A percentile compares a stretch with the other conserved stretches of the same genome.
These are phyloP conservation scores for Apiospora kogelbergensis DNA, from an alignment of 2,329 filamentous ascomycete genomes.

Conservation along the genomic window DNA sequence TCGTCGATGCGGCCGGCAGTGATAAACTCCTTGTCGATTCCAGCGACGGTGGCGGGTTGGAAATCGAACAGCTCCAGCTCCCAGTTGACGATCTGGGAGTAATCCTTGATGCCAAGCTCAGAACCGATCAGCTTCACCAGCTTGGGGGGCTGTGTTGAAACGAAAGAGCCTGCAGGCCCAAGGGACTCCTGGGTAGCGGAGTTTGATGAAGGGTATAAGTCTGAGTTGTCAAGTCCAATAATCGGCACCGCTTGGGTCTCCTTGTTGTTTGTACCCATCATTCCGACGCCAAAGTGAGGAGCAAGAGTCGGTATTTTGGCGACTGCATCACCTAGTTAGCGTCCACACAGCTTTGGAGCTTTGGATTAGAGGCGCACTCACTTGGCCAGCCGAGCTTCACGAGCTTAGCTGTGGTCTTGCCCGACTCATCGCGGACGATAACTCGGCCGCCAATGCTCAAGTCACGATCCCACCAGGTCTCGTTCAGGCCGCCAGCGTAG, in stretches of 20 bases:
- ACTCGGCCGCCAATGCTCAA: constrained; percentile 88
- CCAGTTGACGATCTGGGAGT: constrained; percentile 85
- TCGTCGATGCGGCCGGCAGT: constrained; percentile 95
- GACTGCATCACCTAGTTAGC: constrained; percentile 42
- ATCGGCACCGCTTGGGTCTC: constrained; percentile 96
- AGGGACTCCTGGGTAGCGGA: constrained; percentile 43
- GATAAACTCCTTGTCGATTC: constrained; percentile 89
- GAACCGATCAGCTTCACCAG: constrained; percentile 81
- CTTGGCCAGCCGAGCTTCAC: constrained; percentile 92
- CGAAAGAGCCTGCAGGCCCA: constrained; percentile 71
- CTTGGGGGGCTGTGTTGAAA: constrained; percentile 78
- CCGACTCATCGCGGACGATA: constrained; percentile 72
- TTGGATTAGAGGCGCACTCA: constrained; percentile 29
- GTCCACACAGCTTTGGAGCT: not conserved
- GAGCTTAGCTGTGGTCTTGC: constrained; percentile 77
- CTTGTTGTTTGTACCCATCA: constrained; percentile 68
- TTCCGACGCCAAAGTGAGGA: constrained; percentile 84
- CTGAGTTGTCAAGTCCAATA: constrained; percentile 80
- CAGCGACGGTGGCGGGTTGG: constrained; percentile 80
- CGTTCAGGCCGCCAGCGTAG: constrained; percentile 84
- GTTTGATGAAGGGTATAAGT: constrained; percentile 40
- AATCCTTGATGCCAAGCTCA: constrained; percentile 72
- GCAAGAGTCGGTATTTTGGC: constrained; percentile 89
- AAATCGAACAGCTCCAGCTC: constrained; percentile 93
- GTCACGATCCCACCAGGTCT: constrained; percentile 97